Base-by-base conservation (phyloP, 306 rosid genomes). In the Lathyrus aphaca region DNA sequence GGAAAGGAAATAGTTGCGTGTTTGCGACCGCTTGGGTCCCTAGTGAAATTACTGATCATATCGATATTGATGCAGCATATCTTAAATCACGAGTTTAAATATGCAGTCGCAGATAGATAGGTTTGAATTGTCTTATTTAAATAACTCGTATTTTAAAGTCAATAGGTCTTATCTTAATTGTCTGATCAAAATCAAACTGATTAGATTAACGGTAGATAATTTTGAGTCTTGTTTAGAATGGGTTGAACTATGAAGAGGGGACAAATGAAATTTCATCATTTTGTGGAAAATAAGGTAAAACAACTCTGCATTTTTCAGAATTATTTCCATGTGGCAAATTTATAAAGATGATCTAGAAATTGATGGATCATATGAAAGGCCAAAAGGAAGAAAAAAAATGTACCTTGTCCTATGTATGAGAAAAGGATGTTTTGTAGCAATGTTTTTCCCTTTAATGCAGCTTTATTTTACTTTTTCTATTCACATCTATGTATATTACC, bases 1-100 rank as follows among this genome's bases (percentile, higher is more conserved):
- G 98, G 98, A 94, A 90, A 72, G 98, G 98, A 21, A 96, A 94
- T 49, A 94, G 77, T 78, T 87, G 97, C 37, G 96, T 94, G 18
- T 90, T 84, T 82, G 96, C 89, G 8, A 83, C 97, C 5, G 88
- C 86, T 85, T 94, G 98, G 98, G 82, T 87, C 67, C 86, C 95
- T 25, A 62, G 6, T 68, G 85, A 76, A 55, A 53, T 79, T 54
- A 82, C 74, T 49, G 90, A 83, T 81, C 72, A 75, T 79, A 12
- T 71, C 6, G 43, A 61, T 14, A 45, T 77, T 37, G 68, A 74
- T 21, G 27, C 49, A 68, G 9, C n/a, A 0, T 72, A 59, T 62
- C 81, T 7, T 64, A 11, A 70, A 69, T 16, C 12, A 13, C 6
- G 0, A 17, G 4, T 57, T 29, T 57, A 3, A 7, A 29, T 57